Evolutionary conservation across 352 stramenopile genomes (phyloP), one percentile per base, ranked within the genome.

Genomic region (Globisporangium apiculatum): DNA sequence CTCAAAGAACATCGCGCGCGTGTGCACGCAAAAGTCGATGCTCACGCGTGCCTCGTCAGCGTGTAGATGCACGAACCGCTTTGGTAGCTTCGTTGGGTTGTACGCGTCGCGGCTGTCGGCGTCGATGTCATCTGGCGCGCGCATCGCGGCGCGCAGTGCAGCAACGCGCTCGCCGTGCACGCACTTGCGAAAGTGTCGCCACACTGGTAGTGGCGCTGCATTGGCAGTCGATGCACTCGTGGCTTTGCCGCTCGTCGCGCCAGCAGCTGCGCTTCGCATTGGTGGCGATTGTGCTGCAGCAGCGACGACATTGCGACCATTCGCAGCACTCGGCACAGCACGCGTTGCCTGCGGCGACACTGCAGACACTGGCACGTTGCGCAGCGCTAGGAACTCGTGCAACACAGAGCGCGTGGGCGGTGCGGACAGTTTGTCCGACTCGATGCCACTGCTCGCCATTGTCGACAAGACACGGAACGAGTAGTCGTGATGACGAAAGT

Each of bases 71-170:
- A 83, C 56, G 15, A 86, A 65, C 35, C 62, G 51, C 41, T 62
- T 60, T 7, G 56, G 7, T 14, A 48, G 58, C 48, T 86, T 89
- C 51, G 61, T 69, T 4, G 66, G 79, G 5, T 76, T 78, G 58
- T 87, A 89, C 5, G 65, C 72, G 55, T 87, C 76, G 37, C 64
- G 49, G 43, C 71, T 81, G 41, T 81, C 66, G 50, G 43, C 64
- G 54, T 72, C 81, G 49, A 62, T 48, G 12, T 83, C 73, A 14
- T 73, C 67, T 0, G 71, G 66, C 36, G 71, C 52, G 37, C 61
- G 57, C 60, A 89, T 67, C 5, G 74, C 76, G 4, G 35, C 54
- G n/a, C 64, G 68, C 10, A 78, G 53, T 0, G 53, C 48, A 7
- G 45, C 36, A 14, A 62, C 60, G 47, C 71, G 73, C 31, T 74